Conservation (phyloP, 192 early-diverging fungal genomes). For the Nowakowskiella sp. region DNA sequence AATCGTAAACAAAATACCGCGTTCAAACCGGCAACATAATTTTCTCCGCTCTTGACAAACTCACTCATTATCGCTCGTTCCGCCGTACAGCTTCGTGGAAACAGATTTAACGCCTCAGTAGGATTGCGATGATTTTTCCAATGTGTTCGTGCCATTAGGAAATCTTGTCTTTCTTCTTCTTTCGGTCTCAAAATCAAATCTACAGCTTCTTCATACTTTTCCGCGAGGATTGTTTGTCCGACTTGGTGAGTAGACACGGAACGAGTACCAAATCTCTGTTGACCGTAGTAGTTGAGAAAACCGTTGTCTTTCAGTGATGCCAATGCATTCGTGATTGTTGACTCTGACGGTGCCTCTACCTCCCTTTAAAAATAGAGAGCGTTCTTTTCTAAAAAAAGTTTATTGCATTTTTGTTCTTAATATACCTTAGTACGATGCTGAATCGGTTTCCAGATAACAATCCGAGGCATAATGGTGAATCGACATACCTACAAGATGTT, state of each 20-base stretch:
- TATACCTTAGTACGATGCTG: conserved; percentile 65
- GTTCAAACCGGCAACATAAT: conserved; percentile 56
- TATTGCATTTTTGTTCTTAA: neutral
- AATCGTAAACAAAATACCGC: conserved; percentile 23
- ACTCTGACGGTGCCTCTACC: conserved; percentile 7
- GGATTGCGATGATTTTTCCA: conserved; percentile 65
- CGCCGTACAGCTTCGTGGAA: conserved; percentile 61
- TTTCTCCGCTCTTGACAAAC: conserved; percentile 37
- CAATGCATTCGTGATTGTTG: conserved; percentile 40
- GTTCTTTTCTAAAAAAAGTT: neutral
- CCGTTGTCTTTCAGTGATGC: conserved; percentile 61
- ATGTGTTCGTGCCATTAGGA: conserved; percentile 51
- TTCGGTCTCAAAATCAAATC: conserved; percentile 80
- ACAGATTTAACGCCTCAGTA: conserved; percentile 43
- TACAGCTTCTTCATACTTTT: conserved; percentile 62
- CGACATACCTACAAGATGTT: conserved; percentile 38
- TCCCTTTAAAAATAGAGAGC: conserved; percentile 11
- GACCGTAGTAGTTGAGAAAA: conserved; percentile 97
- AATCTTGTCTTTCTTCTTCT: conserved; percentile 61
- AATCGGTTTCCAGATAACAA: conserved; percentile 88
- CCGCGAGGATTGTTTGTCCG: conserved; percentile 66
- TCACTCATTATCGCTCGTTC: conserved; percentile 63
- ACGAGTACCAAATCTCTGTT: conserved; percentile 95
- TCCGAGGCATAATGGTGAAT: conserved; percentile 65
- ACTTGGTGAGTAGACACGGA: conserved; percentile 70